These are phyloP conservation scores for Anisogramma anomala DNA, from an alignment of 2,329 filamentous ascomycete genomes.

Conservation along the genomic window DNA sequence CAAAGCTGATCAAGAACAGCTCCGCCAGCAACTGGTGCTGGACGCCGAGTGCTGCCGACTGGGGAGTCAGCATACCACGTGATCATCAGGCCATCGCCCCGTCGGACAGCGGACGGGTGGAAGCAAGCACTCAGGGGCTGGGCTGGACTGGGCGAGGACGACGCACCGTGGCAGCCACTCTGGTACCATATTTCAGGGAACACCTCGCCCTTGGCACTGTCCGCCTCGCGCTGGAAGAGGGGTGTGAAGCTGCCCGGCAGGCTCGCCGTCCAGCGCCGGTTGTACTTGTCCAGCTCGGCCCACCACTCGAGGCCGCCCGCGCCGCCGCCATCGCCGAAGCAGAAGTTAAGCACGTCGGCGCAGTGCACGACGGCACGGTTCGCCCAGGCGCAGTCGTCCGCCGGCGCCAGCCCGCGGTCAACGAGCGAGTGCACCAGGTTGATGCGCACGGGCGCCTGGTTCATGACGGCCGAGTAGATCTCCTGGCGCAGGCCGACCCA, in stretches of 20 bases:
- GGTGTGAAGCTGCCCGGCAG: slow-evolving; percentile 43
- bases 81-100: not conserved
- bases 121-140: not conserved
- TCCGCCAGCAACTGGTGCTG: slow-evolving; percentile 49
- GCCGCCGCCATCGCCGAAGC: slow-evolving; percentile 34
- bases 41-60: slow-evolving; percentile 39
- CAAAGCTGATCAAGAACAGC: slow-evolving; percentile 44
- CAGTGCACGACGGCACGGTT: slow-evolving; percentile 51
- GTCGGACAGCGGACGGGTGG: not conserved
- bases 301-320: slow-evolving; percentile 27
- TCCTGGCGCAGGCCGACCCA: slow-evolving; percentile 48
- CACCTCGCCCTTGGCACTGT: slow-evolving; percentile 23
- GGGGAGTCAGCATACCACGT: not conserved
- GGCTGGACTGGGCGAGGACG: too few species aligned
- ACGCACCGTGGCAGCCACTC: slow-evolving; percentile 40
- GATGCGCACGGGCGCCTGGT: slow-evolving; percentile 34
- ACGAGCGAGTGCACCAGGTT: slow-evolving; percentile 38
- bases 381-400: slow-evolving; percentile 44
- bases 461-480: slow-evolving; percentile 44
- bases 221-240: slow-evolving; percentile 33
- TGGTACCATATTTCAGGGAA: slow-evolving; percentile 50
- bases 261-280: slow-evolving; percentile 33
- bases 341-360: slow-evolving; percentile 53
- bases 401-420: slow-evolving; percentile 35
- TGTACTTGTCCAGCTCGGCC: slow-evolving; percentile 33